Conservation (phyloP, 345 rosid genomes). For the Euphorbia lathyris region DNA sequence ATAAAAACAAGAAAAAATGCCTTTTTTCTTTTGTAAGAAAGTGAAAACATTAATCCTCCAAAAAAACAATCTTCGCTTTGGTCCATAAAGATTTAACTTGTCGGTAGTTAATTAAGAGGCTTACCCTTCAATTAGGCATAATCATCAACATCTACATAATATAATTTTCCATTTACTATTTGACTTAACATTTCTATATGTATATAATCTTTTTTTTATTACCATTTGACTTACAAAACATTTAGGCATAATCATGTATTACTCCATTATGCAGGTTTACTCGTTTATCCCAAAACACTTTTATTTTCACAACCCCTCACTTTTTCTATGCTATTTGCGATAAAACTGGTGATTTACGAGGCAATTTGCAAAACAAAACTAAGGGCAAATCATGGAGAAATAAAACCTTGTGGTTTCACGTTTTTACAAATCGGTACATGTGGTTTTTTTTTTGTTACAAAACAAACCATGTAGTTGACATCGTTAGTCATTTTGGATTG, state of each 20-base stretch:
- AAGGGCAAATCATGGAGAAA: no score
- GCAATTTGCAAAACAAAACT: no score
- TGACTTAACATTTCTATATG: neutral
- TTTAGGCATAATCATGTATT: constrained; percentile 25
- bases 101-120: constrained; percentile 31
- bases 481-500: no score
- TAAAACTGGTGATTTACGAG: no score
- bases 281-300: no score
- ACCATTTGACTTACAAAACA: neutral
- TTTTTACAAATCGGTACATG: no score
- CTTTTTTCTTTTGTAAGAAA: neutral
- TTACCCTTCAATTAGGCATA: constrained; percentile 18
- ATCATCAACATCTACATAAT: constrained; percentile 24
- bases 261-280: constrained; percentile 17
- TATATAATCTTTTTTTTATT: neutral
- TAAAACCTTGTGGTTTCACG: no score
- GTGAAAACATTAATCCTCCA: constrained; percentile 19
- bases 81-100: constrained; percentile 33
- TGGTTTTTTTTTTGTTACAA: no score
- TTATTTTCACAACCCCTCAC: no score
- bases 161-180: neutral
- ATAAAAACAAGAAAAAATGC: neutral
- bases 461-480: no score
- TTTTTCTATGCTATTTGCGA: no score
- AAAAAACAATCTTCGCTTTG: constrained; percentile 21